Conservation (phyloP, 108 stramenopile species). For the Nannochloropsis gaditana region DNA sequence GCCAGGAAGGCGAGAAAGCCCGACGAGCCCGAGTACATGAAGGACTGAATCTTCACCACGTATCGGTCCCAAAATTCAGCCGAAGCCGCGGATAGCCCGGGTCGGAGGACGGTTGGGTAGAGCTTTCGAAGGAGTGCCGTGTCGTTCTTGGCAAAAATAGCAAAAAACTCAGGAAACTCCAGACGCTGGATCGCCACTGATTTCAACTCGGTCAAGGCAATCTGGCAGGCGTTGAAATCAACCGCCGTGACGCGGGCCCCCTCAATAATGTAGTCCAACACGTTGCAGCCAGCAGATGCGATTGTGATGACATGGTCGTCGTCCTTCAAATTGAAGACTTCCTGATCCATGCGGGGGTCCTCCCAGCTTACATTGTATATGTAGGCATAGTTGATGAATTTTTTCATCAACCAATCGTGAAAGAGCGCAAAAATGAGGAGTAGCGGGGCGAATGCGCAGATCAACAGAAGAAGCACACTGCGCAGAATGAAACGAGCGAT, state of each 20-base stretch:
- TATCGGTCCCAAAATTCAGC: conserved; percentile 45
- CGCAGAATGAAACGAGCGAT: conserved; percentile 19
- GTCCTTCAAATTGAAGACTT: conserved; percentile 31
- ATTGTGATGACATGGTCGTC: conserved; percentile 53
- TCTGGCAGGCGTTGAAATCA: conserved; percentile 53
- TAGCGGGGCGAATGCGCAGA: background rate
- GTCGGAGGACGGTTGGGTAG: conserved; percentile 33
- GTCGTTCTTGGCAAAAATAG: conserved; percentile 39
- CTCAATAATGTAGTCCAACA: conserved; percentile 54
- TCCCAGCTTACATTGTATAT: conserved; percentile 57
- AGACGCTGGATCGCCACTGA: conserved; percentile 26
- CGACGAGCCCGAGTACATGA: conserved; percentile 50
- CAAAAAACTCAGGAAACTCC: conserved; percentile 43
- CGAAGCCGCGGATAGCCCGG: conserved; percentile 27
- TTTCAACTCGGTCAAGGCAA: conserved; percentile 53
- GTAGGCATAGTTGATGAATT: conserved; percentile 37
- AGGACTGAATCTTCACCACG: conserved; percentile 22
- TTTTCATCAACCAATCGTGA: conserved; percentile 42
- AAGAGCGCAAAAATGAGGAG: conserved; percentile 22
- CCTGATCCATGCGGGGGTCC: conserved; percentile 52
- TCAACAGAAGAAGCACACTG: background rate
- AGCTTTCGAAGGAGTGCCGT: conserved; percentile 25
- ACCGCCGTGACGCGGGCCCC: conserved; percentile 50
- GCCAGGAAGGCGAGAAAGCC: conserved; percentile 33
- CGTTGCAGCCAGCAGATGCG: conserved; percentile 53